Base-by-base conservation (phyloP, 2,329 filamentous ascomycete species). In the Sclerotinia nivalis region DNA sequence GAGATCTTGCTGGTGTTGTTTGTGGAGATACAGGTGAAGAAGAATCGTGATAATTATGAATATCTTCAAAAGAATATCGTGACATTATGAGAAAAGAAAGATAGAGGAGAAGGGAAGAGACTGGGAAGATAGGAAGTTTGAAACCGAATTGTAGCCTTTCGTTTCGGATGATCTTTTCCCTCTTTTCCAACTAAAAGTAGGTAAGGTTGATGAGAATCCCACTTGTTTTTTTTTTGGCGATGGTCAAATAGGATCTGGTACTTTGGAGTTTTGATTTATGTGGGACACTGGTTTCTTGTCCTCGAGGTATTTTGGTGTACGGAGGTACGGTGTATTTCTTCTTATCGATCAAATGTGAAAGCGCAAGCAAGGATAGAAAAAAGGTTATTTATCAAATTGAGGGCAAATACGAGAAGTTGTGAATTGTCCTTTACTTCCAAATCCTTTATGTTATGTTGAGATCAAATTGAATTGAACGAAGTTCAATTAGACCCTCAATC, bases 91-190 rank as follows among this genome's bases (percentile, higher is more conserved):
- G 28, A 22, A 59, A 40, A 50, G 37, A 20, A 50, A 34, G 40
- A 40, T 4, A 28, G 56, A n/a, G 22, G 15, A 22, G 47, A 25
- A 40, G 20, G 40, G 25, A 31, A 22, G 22, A n/a, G 20, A 31
- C 10, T 8, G 28, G 37, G 43, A 49, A 25, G 6, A 37, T 13
- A 22, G n/a, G 31, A 59, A 34, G 31, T 49, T 45, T 58, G 65
- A 56, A 54, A 31, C 62, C n/a, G 22, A 66, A 54, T 4, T 34
- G 40, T 34, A 47, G 31, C 31, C 45, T 22, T 28, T 47, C 54
- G 34, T 49, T 59, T 67, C 40, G 43, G 52, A 37, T 54, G 65
- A 59, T 67, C 64, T 45, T 58, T 58, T 66, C 18, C 50, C 22
- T 20, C 25, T 37, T 28, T 67, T 59, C 25, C 34, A 58, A 58